A percentile compares a stretch with the other conserved stretches of the same genome.
These are phyloP conservation scores for Penicillium canariense DNA, from an alignment of 495 filamentous ascomycete genomes.

Conservation along the genomic window DNA sequence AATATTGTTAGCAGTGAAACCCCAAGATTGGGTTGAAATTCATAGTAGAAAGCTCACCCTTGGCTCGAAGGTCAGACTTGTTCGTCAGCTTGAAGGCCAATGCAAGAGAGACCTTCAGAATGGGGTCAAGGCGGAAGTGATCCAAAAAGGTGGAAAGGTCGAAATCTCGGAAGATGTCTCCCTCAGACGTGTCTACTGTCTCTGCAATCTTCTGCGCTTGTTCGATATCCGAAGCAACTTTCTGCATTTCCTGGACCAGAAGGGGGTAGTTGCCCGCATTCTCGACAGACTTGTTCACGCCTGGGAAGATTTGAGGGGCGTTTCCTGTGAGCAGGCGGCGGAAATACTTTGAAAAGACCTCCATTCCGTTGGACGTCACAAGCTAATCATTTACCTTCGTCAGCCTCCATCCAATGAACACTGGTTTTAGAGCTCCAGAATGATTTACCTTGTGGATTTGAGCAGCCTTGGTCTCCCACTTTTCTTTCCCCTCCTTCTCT, in stretches of 20 bases:
- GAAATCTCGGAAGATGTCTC: conserved; percentile 91
- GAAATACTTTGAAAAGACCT: conserved; percentile 91
- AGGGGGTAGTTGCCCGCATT: conserved; percentile 78
- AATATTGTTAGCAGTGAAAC: conserved; percentile 22
- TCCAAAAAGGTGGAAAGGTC: conserved; percentile 89
- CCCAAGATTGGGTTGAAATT: background rate
- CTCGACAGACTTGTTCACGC: conserved; percentile 63
- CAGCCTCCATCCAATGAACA: conserved; percentile 10
- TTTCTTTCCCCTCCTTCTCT: conserved; percentile 82
- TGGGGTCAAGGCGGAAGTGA: conserved; percentile 85
- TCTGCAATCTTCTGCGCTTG: conserved; percentile 90
- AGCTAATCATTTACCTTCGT: conserved; percentile 51
- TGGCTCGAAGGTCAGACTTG: conserved; percentile 77
- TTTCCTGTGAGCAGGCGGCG: conserved; percentile 81
- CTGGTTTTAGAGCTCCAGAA: background rate
- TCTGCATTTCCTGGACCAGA: conserved; percentile 79
- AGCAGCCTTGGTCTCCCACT: conserved; percentile 91
- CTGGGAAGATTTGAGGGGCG: conserved; percentile 81
- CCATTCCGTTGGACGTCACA: conserved; percentile 94
- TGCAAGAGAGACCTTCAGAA: conserved; percentile 84
- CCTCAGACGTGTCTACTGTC: conserved; percentile 80
- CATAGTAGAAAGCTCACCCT: conserved; percentile 60
- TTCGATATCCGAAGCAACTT: conserved; percentile 72
- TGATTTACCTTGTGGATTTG: conserved; percentile 83
- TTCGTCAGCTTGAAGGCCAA: conserved; percentile 79